Evolutionary conservation across 2,329 filamentous ascomycete species (phyloP).

Genomic region (Juglanconis sp.): DNA sequence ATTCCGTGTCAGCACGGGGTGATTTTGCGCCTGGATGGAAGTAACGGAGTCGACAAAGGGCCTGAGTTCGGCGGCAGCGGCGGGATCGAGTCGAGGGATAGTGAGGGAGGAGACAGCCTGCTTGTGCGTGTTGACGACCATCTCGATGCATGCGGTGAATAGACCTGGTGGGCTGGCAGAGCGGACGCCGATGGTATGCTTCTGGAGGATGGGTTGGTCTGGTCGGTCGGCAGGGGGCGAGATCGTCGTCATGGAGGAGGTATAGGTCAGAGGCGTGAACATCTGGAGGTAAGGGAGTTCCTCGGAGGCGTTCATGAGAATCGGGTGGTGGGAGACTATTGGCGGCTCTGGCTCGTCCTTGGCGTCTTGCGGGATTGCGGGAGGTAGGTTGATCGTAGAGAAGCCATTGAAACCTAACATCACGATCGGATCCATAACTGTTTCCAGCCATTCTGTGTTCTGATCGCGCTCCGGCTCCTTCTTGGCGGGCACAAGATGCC

Average conservation of each 20-base stretch:
- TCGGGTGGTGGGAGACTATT: constrained; percentile 61
- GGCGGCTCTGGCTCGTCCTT: constrained; percentile 34
- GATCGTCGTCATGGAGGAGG: constrained; percentile 49
- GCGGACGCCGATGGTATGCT: constrained; percentile 54
- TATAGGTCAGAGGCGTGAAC: constrained; percentile 66
- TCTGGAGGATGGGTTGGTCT: constrained; percentile 41
- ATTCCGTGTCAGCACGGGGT: constrained; percentile 51
- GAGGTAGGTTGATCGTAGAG: background rate
- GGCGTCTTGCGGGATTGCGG: constrained; percentile 19
- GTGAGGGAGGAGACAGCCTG: constrained; percentile 50
- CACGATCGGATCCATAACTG: constrained; percentile 48
- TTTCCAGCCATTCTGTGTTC: constrained; percentile 43
- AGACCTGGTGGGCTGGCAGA: constrained; percentile 46
- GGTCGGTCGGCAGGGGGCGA: constrained; percentile 28
- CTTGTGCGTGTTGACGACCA: constrained; percentile 55
- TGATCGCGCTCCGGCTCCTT: constrained; percentile 26
- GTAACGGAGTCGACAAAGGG: constrained; percentile 47
- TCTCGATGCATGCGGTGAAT: constrained; percentile 55
- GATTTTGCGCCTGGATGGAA: constrained; percentile 20
- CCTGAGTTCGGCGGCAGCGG: constrained; percentile 56
- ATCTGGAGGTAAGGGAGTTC: constrained; percentile 67
- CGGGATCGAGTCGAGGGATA: constrained; percentile 54
- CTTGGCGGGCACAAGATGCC: constrained; percentile 38
- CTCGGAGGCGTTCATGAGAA: constrained; percentile 59
- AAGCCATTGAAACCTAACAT: constrained; percentile 46